Percentiles rank a stretch among this genome's conserved stretches.
Conservation (phyloP, 208 protist species). For the Acanthamoeba royreba region DNA sequence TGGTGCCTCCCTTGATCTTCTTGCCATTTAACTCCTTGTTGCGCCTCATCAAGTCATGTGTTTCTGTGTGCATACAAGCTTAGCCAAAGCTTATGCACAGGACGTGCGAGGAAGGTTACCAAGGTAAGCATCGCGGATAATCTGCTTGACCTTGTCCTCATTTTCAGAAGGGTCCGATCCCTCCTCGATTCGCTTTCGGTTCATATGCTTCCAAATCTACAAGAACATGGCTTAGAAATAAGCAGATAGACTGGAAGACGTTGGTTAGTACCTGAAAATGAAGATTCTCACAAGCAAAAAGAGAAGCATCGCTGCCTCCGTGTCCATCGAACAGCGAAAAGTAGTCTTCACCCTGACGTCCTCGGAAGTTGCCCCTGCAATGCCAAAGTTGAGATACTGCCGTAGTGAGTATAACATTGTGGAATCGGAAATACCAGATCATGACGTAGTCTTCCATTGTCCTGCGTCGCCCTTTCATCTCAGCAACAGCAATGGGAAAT, state of each 20-base stretch:
- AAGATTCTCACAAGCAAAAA: not conserved
- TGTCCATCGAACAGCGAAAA: conserved; percentile 71
- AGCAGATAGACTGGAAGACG: not conserved
- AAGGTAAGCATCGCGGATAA: not conserved
- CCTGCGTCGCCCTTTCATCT: not conserved
- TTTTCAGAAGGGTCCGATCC: not conserved
- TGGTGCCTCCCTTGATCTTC: conserved; percentile 61
- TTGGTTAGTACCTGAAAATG: conserved; percentile 31
- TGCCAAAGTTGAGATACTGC: not conserved
- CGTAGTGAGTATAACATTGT: not conserved
- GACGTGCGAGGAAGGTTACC: not conserved
- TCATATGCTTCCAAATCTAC: conserved; percentile 7
- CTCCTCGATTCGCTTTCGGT: not conserved
- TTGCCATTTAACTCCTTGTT: conserved; percentile 3
- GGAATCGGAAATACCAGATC: not conserved
- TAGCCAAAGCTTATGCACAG: not conserved
- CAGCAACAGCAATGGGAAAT: not conserved
- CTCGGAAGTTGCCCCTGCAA: conserved; percentile 61
- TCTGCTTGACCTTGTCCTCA: not conserved
- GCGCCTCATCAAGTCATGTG: not conserved
- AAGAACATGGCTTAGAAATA: not conserved
- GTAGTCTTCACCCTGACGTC: conserved; percentile 65
- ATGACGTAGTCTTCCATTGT: conserved; percentile 12
- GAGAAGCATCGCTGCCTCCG: conserved; percentile 48
- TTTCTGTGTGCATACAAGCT: not conserved